Base-by-base conservation (phyloP, 306 rosid species). In the Vicia sativa region DNA sequence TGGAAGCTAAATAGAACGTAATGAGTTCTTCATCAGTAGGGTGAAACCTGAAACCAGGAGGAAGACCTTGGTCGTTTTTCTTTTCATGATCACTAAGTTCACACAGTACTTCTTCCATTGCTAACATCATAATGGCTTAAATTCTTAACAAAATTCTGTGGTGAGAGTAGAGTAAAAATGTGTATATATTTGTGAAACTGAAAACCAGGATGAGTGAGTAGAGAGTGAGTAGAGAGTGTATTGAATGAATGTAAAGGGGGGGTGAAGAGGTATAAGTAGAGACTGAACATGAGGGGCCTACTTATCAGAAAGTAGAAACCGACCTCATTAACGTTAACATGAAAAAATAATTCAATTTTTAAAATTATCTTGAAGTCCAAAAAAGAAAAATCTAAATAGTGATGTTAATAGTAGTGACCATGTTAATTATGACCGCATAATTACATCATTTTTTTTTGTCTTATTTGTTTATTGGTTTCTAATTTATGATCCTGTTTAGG, bases 11-110 rank as follows among this genome's bases (percentile, higher is more conserved):
- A 55, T 87, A 90, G 16, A 79, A 83, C 52, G 95, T 82, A 7
- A 90, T 77, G 8, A 90, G 95, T 68, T 90, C 96, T 73, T 90
- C 89, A 18, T 90, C 96, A 11, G 96, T 90, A 0, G 96, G 96
- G 76, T 90, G 96, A 68, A 87, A 90, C 72, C 95, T 77, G 53
- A 90, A 90, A 13, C 96, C 96, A 0, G 96, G 96, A 7, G 95
- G 96, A 53, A 90, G 76, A 13, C 95, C 95, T 73, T 74, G 95
- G 28, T 79, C 81, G 60, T 67, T 85, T 14, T 77, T 34, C 55
- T 76, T 87, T 44, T 81, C 91, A 16, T 72, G 81, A 21, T 82
- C 83, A 28, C 21, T 70, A 7, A 85, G 83, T 66, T 86, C 91
- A 50, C 74, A 59, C 39, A 82, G 62, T 1, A 90, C 16, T 6